Percentiles rank a stretch among this genome's conserved stretches.
These are phyloP conservation scores for Arabidopsis thaliana DNA, from an alignment of 345 rosid species.

Conservation along the genomic window DNA sequence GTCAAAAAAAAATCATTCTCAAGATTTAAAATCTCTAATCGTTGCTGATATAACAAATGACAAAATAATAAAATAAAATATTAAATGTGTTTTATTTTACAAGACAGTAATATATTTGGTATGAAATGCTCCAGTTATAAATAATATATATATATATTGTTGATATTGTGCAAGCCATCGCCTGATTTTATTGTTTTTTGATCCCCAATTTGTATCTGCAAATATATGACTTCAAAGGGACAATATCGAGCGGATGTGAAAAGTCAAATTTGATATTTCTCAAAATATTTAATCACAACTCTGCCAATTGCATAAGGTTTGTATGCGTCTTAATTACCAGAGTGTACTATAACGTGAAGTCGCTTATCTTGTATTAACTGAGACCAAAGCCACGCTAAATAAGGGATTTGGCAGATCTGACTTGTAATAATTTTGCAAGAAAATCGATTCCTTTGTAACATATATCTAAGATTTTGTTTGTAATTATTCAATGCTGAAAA, in stretches of 20 bases:
- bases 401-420: conserved; percentile 31
- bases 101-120: not conserved
- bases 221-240: conserved; percentile 30
- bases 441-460: conserved; percentile 3
- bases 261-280: conserved; percentile 18
- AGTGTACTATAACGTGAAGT: conserved; percentile 19
- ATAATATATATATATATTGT: not conserved
- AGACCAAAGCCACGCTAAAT: conserved; percentile 31
- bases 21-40: not conserved
- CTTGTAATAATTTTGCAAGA: conserved; percentile 11
- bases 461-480: not conserved
- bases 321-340: conserved; percentile 19
- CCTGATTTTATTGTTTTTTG: not conserved
- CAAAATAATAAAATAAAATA: not conserved
- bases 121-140: not conserved
- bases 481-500: conserved; percentile 1
- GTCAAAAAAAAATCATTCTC: too few relatives aligned
- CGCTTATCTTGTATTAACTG: conserved; percentile 14
- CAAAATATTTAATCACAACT: not conserved
- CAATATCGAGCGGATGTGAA: not conserved
- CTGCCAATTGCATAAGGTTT: not conserved
- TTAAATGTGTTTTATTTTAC: not conserved
- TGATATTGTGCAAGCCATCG: conserved; percentile 15
- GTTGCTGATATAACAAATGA: too few relatives aligned
- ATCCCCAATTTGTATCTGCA: conserved; percentile 25